A percentile compares a stretch with the other conserved stretches of the same genome.
Conservation (phyloP, 1,139 yeast species). For the Taphrina communis region DNA sequence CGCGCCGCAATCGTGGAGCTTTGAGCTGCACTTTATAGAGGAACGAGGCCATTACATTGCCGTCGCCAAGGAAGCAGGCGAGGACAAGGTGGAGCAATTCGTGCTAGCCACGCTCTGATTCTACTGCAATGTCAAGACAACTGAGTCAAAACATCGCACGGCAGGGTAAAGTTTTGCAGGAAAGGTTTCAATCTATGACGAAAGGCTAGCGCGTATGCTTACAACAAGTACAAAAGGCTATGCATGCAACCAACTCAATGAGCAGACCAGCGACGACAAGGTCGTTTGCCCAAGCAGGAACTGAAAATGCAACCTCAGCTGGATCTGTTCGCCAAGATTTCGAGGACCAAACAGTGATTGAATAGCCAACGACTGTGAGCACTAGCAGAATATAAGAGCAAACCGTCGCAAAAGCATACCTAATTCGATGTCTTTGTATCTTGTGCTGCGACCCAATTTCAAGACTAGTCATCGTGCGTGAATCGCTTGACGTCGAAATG, state of each 20-base stretch:
- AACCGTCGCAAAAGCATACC: not conserved
- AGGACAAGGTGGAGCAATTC: not conserved
- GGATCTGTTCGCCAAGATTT: not conserved
- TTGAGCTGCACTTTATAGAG: constrained; percentile 9
- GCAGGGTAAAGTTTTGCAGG: not conserved
- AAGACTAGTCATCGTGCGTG: not conserved
- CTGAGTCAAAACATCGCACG: too few relatives aligned
- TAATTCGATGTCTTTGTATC: not conserved
- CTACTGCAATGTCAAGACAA: not conserved
- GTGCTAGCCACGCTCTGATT: not conserved
- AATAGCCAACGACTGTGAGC: not conserved
- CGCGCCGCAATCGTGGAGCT: not conserved
- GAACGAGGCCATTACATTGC: constrained; percentile 10
- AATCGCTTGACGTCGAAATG: not conserved
- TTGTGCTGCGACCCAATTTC: not conserved
- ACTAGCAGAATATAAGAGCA: not conserved
- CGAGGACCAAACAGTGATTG: not conserved
- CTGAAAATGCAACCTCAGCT: not conserved
- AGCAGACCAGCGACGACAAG: not conserved
- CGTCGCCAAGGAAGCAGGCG: not conserved
- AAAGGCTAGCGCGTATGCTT: not conserved
- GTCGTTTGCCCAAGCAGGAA: not conserved
- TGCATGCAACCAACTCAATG: not conserved
- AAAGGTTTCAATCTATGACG: not conserved
- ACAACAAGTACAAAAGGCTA: not conserved